Conservation (phyloP, 352 stramenopile genomes). For the Phytophthora quininea region DNA sequence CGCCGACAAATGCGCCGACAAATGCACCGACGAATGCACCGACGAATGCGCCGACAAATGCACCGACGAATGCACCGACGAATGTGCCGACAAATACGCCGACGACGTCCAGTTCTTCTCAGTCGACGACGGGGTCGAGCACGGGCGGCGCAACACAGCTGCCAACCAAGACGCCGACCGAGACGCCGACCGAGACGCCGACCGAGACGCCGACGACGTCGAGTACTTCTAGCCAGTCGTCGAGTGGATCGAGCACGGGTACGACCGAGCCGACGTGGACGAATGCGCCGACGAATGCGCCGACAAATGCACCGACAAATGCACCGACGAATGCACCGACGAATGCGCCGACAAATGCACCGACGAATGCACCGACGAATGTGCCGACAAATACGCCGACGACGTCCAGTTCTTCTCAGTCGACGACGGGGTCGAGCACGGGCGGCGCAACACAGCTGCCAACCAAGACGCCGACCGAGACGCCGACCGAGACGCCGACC, state of each 20-base stretch:
- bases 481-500: slow-evolving; percentile 1
- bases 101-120: not conserved
- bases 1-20: not conserved
- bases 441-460: not conserved
- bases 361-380: no score
- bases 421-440: not conserved
- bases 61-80: no score
- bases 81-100: no score
- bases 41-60: not conserved
- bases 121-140: not conserved
- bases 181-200: no score
- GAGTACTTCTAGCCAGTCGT: no score
- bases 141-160: no score
- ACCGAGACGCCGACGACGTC: no score
- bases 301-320: no score
- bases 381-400: no score
- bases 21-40: slow-evolving; percentile 4
- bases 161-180: no score
- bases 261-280: slow-evolving; percentile 10
- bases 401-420: not conserved
- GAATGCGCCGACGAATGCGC: no score
- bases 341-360: slow-evolving; percentile 8
- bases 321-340: slow-evolving; percentile 15
- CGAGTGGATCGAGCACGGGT: slow-evolving; percentile 2
- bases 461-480: slow-evolving; percentile 1